phyloP scores from a whole-genome alignment of 805 yeast genomes.

The Saccharomyces jurei region DNA sequence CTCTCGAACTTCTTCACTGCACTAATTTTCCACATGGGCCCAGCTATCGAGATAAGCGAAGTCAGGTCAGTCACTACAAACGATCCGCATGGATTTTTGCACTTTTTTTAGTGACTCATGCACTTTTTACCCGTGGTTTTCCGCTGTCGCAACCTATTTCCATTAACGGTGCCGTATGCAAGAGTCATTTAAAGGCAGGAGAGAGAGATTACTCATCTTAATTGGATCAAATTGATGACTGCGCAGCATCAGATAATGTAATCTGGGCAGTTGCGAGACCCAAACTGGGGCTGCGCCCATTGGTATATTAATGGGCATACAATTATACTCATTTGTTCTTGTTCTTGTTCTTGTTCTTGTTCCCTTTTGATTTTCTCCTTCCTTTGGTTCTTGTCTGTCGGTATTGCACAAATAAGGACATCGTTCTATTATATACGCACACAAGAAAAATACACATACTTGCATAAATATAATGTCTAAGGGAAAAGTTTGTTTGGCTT shows the following conservation, averaged over 20 bases:
- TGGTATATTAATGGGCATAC: background rate
- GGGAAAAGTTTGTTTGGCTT: slow-evolving; percentile 98
- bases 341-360: background rate
- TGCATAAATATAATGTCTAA: slow-evolving; percentile 57
- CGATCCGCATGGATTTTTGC: background rate
- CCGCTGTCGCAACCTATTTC: background rate
- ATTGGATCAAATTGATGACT: background rate
- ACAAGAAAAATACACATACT: background rate
- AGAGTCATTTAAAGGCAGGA: background rate
- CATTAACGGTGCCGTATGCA: background rate
- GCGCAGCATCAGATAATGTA: background rate
- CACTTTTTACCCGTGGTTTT: background rate
- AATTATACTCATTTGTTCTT: background rate
- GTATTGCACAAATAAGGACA: background rate
- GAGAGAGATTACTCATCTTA: background rate
- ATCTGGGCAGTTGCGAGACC: background rate
- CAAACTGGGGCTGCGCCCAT: background rate
- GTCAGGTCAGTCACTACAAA: background rate
- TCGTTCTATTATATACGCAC: background rate
- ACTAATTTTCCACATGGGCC: background rate
- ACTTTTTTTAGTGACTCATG: background rate
- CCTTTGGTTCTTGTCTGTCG: background rate
- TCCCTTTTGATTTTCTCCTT: background rate
- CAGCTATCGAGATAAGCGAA: background rate
- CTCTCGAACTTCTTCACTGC: background rate